These are phyloP conservation scores for Phlebiopsis flavidoalba DNA, from an alignment of 768 basidiomycete genomes.

Conservation along the genomic window DNA sequence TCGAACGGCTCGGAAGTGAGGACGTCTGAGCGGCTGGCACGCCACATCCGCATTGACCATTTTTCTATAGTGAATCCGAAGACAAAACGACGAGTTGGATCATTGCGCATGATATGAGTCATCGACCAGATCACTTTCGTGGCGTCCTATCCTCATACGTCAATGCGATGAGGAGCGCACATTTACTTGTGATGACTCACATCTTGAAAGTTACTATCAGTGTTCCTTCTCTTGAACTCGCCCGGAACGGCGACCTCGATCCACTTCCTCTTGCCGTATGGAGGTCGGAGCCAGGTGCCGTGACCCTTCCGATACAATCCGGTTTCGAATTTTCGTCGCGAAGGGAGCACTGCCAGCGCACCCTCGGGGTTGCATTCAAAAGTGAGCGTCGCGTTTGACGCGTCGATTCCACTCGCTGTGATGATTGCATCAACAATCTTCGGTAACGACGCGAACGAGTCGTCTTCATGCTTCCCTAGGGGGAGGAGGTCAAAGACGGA, in stretches of 20 bases:
- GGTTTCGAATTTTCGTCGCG: neutral
- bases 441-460: neutral
- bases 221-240: neutral
- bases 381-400: neutral
- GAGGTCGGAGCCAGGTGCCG: neutral
- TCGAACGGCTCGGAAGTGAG: neutral
- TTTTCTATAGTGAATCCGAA: conserved; percentile 1
- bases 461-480: no score
- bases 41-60: neutral
- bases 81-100: neutral
- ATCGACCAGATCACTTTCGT: neutral
- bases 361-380: neutral
- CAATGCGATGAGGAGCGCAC: neutral
- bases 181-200: neutral
- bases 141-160: neutral
- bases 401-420: neutral
- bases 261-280: neutral
- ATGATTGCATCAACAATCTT: neutral
- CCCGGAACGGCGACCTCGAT: neutral
- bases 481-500: no score
- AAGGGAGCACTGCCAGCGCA: neutral
- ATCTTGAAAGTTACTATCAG: neutral
- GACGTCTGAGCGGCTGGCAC: neutral
- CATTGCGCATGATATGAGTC: neutral
- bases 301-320: neutral